phyloP scores from a whole-genome alignment of 352 stramenopile species.

The Labyrinthula sp. region DNA sequence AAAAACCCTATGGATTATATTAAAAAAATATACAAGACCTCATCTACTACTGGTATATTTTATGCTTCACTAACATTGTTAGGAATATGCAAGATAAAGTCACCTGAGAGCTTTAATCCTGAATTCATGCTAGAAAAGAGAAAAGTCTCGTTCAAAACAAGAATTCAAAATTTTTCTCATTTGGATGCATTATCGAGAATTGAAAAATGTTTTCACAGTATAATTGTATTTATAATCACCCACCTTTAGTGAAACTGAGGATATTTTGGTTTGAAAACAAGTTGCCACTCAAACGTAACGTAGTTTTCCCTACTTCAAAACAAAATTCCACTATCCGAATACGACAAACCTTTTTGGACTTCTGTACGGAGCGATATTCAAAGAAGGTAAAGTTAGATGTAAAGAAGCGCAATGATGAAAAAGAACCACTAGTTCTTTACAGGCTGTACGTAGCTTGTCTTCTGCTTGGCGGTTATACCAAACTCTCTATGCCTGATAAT shows the following conservation, averaged over 20 bases:
- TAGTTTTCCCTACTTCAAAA: no score
- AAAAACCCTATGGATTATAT: slow-evolving; percentile 70
- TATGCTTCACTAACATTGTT: no score
- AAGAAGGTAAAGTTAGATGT: no score
- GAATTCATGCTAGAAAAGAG: slow-evolving; percentile 58
- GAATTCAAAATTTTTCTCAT: slow-evolving; percentile 77
- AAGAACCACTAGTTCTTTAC: no score
- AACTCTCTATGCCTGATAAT: no score
- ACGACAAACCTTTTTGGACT: slow-evolving; percentile 1
- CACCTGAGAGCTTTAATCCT: slow-evolving; percentile 71
- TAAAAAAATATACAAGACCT: slow-evolving; percentile 60
- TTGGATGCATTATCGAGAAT: slow-evolving; percentile 36
- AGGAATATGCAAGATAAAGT: slow-evolving; percentile 97
- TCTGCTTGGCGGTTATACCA: no score
- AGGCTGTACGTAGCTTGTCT: no score
- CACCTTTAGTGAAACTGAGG: no score
- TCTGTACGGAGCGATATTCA: background rate
- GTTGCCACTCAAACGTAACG: no score
- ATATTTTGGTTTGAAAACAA: no score
- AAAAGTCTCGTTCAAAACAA: slow-evolving; percentile 68
- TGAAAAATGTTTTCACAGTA: no score
- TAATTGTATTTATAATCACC: no score
- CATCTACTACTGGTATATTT: slow-evolving; percentile 64
- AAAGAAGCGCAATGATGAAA: slow-evolving; percentile 21
- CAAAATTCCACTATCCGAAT: slow-evolving; percentile 5